Percentiles rank a stretch among this genome's conserved stretches.
These are phyloP conservation scores for Smittium culicis DNA, from an alignment of 371 early-diverging fungal genomes.

Conservation along the genomic window DNA sequence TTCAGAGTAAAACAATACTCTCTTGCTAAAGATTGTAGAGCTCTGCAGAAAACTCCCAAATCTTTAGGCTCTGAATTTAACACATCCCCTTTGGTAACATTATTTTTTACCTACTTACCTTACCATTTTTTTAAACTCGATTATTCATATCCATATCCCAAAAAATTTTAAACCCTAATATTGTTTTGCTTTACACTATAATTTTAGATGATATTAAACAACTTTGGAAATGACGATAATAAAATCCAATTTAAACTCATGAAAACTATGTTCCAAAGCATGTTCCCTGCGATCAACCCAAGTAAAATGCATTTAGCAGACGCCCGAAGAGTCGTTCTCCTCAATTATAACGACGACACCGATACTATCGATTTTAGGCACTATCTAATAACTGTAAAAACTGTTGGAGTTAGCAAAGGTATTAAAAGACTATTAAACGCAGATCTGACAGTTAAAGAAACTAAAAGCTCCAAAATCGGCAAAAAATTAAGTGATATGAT, in stretches of 20 bases:
- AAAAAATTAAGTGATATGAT: conserved; percentile 64
- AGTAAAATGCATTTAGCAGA: conserved; percentile 80
- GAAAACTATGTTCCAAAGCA: conserved; percentile 85
- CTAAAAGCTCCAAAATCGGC: conserved; percentile 30
- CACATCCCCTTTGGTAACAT: conserved; percentile 47
- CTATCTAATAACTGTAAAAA: conserved; percentile 74
- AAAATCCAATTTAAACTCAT: conserved; percentile 75
- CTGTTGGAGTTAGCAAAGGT: conserved; percentile 76
- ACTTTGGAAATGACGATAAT: conserved; percentile 26
- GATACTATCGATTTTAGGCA: conserved; percentile 80
- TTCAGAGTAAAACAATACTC: conserved; percentile 76
- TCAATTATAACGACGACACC: conserved; percentile 76
- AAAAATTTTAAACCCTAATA: neutral
- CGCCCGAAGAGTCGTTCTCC: conserved; percentile 77
- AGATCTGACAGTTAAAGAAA: conserved; percentile 30
- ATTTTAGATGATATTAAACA: conserved; percentile 9
- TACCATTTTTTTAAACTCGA: neutral
- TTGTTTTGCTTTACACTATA: neutral
- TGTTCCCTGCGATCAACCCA: conserved; percentile 90
- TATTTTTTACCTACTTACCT: too few species aligned
- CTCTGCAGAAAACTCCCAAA: conserved; percentile 65
- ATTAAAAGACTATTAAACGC: conserved; percentile 42
- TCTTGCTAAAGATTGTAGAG: conserved; percentile 65
- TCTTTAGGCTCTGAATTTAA: conserved; percentile 61
- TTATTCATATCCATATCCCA: neutral